Percentiles rank a stretch among this genome's conserved stretches.
Conservation (phyloP, 768 basidiomycete genomes). For the Crassisporium funariophilum region DNA sequence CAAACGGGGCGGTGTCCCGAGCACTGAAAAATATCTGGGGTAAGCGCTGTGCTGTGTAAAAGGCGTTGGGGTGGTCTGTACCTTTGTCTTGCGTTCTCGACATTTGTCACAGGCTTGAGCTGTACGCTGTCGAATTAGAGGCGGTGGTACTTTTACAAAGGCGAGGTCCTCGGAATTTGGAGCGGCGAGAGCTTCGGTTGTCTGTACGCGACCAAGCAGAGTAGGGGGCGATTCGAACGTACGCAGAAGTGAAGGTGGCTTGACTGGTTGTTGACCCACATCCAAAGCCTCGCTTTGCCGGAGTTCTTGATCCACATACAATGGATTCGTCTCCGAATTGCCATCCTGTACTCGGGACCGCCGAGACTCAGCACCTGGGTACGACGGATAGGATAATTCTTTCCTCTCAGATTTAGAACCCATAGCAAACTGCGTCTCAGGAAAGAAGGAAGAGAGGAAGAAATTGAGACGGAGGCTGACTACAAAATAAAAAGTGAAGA, state of each 20-base stretch:
- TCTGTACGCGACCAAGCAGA: no score
- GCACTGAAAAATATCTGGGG: constrained; percentile 38
- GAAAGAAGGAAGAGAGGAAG: constrained; percentile 13
- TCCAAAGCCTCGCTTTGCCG: no score
- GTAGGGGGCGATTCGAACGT: no score
- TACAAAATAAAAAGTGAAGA: not conserved
- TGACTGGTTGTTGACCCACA: no score
- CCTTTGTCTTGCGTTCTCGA: constrained; percentile 60
- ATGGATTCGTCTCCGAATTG: no score
- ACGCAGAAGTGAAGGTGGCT: no score
- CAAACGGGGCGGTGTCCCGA: constrained; percentile 60
- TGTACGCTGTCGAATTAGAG: constrained; percentile 42
- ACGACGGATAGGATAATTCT: no score
- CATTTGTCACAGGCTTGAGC: constrained; percentile 61
- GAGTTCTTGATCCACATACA: no score
- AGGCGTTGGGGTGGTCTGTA: constrained; percentile 19
- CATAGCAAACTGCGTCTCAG: constrained; percentile 14
- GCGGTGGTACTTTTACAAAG: constrained; percentile 15
- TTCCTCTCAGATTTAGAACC: no score
- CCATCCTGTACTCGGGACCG: no score
- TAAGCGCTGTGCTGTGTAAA: not conserved
- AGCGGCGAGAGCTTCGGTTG: not conserved
- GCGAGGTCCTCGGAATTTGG: constrained; percentile 4
- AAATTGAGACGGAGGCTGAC: constrained; percentile 11
- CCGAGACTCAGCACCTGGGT: no score